Percentiles rank a stretch among this genome's conserved stretches.
phyloP scores from a whole-genome alignment of 371 early-diverging fungal species.

The Entomophthora muscae region DNA sequence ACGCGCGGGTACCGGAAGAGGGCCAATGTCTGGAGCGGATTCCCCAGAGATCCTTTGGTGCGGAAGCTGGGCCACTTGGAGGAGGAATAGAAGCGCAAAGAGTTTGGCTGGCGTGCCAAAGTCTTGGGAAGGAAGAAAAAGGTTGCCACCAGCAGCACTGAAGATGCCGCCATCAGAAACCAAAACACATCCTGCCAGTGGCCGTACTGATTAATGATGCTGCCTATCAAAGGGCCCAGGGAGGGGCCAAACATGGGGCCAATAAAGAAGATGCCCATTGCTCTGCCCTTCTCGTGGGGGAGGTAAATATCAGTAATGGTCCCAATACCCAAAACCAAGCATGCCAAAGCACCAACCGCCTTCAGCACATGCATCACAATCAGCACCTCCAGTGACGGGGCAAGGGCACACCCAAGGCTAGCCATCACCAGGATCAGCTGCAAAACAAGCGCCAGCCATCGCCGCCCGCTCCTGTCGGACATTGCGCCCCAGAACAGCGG shows the following conservation, averaged over 20 bases:
- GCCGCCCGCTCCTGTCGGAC: neutral
- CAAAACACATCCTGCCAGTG: neutral
- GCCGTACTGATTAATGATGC: neutral
- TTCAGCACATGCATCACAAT: neutral
- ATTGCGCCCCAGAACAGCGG: neutral
- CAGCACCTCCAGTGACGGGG: neutral
- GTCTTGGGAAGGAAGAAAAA: neutral
- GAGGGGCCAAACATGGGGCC: neutral
- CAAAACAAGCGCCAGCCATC: neutral
- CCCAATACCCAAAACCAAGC: neutral
- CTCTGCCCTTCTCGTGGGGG: neutral
- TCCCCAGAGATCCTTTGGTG: no score
- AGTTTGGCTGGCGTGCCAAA: no score
- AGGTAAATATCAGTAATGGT: constrained; percentile 20
- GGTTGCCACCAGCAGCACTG: neutral
- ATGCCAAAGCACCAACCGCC: neutral
- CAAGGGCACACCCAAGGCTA: neutral
- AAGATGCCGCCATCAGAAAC: neutral
- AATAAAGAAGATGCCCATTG: neutral
- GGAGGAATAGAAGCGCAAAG: no score
- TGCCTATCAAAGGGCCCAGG: neutral
- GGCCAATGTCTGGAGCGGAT: no score
- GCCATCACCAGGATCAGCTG: neutral
- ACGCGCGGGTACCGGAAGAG: no score
- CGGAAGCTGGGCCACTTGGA: no score